Evolutionary conservation across 2,329 filamentous ascomycete species (phyloP), one percentile per base, ranked within the genome.

Genomic region (Aspergillus ochraceus): DNA sequence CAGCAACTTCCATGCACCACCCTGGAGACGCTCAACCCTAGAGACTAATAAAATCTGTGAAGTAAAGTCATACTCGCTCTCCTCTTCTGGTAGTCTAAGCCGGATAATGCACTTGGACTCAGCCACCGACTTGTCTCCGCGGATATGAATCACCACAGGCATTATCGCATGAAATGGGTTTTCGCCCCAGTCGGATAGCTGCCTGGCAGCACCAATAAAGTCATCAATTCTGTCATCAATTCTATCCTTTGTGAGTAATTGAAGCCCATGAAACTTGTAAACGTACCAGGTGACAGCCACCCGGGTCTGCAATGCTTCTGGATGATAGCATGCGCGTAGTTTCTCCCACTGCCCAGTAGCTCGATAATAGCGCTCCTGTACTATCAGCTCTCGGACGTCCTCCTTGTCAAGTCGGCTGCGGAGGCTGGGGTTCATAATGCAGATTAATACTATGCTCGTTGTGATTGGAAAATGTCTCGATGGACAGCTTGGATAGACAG

Each of bases 341-440:
- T 64, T 63, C 12, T 63, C 52, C 60, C 57, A 66, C 49, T 64
- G 55, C 14, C 47, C 32, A n/a, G 62, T 60, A 46, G 63, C 64
- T 52, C 58, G 54, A 32, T 66, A 62, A 30, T 60, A 63, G 9
- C 64, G 57, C 36, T 64, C 62, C 20, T 57, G 60, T 29, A 62
- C 54, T 14, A 50, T 36, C 32, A 36, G 11, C 32, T 36, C 32
- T 12, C 12, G 32, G 6, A 36, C 17, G 1, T 36, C 12, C 12
- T 36, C 32, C 14, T 36, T 36, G 32, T 36, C 12, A 17, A 36
- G 32, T 36, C 32, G 32, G 11, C 14, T 12, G 32, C 14, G 32
- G 3, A 36, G 32, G 11, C 11, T 36, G 32, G 3, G 32, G 32
- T 36, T 10, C 12, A 36, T 36, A 5, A 12, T 12, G 32, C 14